Evolutionary conservation across 2,329 filamentous ascomycete species (phyloP), one percentile per base, ranked within the genome.

Genomic region (Penicillium italicum): DNA sequence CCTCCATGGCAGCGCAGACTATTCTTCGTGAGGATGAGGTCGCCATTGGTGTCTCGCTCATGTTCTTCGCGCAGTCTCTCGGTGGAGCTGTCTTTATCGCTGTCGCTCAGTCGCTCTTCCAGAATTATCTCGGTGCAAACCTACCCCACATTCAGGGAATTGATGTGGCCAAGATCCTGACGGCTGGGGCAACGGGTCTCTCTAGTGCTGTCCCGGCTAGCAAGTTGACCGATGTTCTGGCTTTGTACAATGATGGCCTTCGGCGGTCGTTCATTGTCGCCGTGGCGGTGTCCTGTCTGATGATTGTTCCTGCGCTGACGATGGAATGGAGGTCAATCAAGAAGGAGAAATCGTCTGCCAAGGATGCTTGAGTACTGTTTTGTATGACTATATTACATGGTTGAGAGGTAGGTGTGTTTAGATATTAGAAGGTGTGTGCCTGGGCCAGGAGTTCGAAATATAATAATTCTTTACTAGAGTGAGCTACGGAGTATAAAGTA

Each of bases 61-160:
- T 65, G 55, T 61, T 62, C 18, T 55, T 65, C 10, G 42, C 58
- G 6, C 62, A 65, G 33, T 61, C 61, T 1, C 57, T 65, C 9
- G 57, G 59, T 3, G 62, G 62, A 30, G 61, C 59, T 16, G 34
- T 65, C 31, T 63, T 56, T 22, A 54, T 65, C 4, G 57, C 62
- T 24, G 59, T 63, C 14, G 51, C 53, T 16, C 59, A 65, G 48
- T 58, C 54, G 34, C 56, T 63, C 9, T 65, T 59, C 36, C 53
- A 56, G 20, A 63, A 59, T 38, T 61, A 61, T 24, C 50, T 65
- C 11, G 18, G 52, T 11, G 33, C 47, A 4, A 43, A 33, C 9
- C 34, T 64, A 26, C 53, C 57, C 22, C 26, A 18, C 11, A 53
- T 64, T 18, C 40, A 49, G 2, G 61, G 61, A 1, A 56, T 64